Evolutionary conservation across 2,329 filamentous ascomycete genomes (phyloP).

Genomic region (Beauveria pseudobassiana): DNA sequence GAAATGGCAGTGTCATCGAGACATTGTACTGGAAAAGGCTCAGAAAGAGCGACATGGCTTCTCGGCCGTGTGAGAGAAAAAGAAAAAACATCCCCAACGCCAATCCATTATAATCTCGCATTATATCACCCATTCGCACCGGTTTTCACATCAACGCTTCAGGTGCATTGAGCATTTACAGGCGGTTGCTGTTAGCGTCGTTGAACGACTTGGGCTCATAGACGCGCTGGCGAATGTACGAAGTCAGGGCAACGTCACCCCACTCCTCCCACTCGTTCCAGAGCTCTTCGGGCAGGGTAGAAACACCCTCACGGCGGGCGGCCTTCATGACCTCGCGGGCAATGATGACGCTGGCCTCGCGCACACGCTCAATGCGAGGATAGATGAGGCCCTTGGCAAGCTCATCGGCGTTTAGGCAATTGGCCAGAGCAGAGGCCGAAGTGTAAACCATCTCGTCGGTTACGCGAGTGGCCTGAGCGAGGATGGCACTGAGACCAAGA

Average conservation of each 20-base stretch:
- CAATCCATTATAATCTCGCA: conserved; percentile 5
- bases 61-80: not conserved
- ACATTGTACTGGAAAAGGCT: not conserved
- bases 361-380: conserved; percentile 82
- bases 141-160: not conserved
- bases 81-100: not conserved
- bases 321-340: conserved; percentile 90
- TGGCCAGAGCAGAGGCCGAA: conserved; percentile 73
- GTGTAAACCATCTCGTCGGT: conserved; percentile 98
- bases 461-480: conserved; percentile 77
- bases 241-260: conserved; percentile 55
- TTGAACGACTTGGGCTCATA: conserved; percentile 49
- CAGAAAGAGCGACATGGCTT: not conserved
- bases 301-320: conserved; percentile 74
- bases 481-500: conserved; percentile 85
- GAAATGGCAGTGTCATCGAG: not conserved
- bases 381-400: conserved; percentile 80
- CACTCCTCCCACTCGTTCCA: conserved; percentile 68
- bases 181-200: conserved; percentile 25
- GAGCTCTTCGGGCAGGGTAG: conserved; percentile 57
- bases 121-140: not conserved
- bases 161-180: conserved; percentile 17
- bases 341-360: conserved; percentile 80
- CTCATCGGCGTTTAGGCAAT: conserved; percentile 74
- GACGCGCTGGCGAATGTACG: conserved; percentile 52